phyloP scores from a whole-genome alignment of 2,329 filamentous ascomycete species.

The Fusarium papillatum region DNA sequence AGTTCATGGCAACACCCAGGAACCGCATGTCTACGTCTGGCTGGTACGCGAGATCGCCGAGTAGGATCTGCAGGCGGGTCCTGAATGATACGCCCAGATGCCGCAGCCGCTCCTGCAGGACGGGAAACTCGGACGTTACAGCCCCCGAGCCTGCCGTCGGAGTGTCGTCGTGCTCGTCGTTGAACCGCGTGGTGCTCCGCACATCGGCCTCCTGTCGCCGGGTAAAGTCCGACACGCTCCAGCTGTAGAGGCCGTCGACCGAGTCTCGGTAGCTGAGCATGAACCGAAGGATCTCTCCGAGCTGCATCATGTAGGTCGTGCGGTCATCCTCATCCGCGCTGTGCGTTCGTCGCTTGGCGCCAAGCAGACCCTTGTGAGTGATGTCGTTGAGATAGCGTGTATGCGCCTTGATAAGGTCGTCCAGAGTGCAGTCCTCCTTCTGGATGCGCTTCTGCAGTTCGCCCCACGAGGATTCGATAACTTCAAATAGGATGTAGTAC shows the following conservation, averaged over 20 bases:
- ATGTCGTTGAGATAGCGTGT: conserved; percentile 92
- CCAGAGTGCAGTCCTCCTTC: conserved; percentile 90
- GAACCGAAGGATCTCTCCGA: conserved; percentile 91
- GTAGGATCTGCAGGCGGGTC: conserved; percentile 80
- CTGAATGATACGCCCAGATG: conserved; percentile 83
- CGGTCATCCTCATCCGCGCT: conserved; percentile 72
- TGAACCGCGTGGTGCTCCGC: conserved; percentile 72
- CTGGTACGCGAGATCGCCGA: conserved; percentile 94
- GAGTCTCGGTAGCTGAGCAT: conserved; percentile 96
- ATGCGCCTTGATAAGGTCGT: conserved; percentile 95
- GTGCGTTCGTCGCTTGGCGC: conserved; percentile 69
- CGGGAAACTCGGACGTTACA: conserved; percentile 77
- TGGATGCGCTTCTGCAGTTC: conserved; percentile 86
- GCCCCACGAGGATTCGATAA: conserved; percentile 97
- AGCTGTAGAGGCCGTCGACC: conserved; percentile 94
- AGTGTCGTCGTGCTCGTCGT: conserved; percentile 41
- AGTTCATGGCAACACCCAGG: conserved; percentile 97
- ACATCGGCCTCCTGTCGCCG: conserved; percentile 88
- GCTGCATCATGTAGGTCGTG: conserved; percentile 87
- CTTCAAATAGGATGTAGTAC: conserved; percentile 98
- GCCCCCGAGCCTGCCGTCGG: conserved; percentile 59
- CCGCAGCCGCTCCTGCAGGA: conserved; percentile 79
- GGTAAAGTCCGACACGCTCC: conserved; percentile 95
- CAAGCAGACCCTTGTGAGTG: conserved; percentile 94
- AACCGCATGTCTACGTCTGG: conserved; percentile 96